phyloP scores from a whole-genome alignment of 2,329 filamentous ascomycete genomes.

The Nothophoma quercina region DNA sequence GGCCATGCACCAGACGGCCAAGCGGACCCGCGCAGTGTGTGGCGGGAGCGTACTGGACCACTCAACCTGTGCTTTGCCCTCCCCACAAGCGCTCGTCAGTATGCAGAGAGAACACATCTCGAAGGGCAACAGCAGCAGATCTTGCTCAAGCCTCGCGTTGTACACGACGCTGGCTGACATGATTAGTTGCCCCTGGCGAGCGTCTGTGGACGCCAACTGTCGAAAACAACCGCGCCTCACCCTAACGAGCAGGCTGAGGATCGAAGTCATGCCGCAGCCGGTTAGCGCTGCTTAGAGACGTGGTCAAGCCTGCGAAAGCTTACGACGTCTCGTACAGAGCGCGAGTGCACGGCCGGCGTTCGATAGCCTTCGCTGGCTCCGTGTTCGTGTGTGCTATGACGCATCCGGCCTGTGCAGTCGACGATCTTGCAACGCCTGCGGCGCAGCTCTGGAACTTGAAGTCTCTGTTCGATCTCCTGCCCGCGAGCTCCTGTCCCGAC shows the following conservation, averaged over 20 bases:
- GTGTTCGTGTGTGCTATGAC: slow-evolving; percentile 37
- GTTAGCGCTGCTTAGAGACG: slow-evolving; percentile 23
- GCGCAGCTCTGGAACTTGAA: slow-evolving; percentile 31
- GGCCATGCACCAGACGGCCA: slow-evolving; percentile 13
- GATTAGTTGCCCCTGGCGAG: slow-evolving; percentile 22
- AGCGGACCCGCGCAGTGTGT: slow-evolving; percentile 22
- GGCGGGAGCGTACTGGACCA: slow-evolving; percentile 21
- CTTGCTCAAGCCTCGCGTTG: slow-evolving; percentile 29
- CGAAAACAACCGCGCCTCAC: slow-evolving; percentile 37
- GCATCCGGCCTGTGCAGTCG: slow-evolving; percentile 40
- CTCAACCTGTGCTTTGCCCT: slow-evolving; percentile 20
- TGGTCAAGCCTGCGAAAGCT: slow-evolving; percentile 35
- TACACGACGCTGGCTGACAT: slow-evolving; percentile 15
- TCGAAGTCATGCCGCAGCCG: slow-evolving; percentile 25
- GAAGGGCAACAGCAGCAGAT: slow-evolving; percentile 21
- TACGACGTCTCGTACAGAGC: slow-evolving; percentile 42
- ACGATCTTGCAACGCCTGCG: slow-evolving; percentile 42
- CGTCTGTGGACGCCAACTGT: slow-evolving; percentile 15
- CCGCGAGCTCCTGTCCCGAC: slow-evolving; percentile 30
- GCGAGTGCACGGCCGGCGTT: slow-evolving; percentile 44
- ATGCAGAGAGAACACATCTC: slow-evolving; percentile 28
- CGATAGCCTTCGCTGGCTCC: slow-evolving; percentile 44
- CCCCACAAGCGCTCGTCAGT: slow-evolving; percentile 34
- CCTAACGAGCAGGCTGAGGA: slow-evolving; percentile 38
- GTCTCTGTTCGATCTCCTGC: slow-evolving; percentile 34